Base-by-base conservation (phyloP, 441 rosid genomes). In the Hura crepitans region DNA sequence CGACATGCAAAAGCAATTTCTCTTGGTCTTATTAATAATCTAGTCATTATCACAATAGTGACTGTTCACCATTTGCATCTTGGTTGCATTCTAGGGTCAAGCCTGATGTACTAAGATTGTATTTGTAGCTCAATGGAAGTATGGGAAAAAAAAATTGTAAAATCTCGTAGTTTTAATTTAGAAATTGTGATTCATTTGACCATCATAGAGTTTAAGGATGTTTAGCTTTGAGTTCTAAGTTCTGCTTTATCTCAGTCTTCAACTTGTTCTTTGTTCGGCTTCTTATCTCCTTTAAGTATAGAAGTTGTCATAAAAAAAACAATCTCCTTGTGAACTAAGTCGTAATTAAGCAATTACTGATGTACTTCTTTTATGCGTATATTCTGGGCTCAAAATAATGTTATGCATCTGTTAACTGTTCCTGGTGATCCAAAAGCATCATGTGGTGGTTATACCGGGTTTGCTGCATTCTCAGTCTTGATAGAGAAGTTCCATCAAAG, bases 401-500 rank as follows among this genome's bases (percentile, higher is more conserved):
- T 74, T 67, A 56, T 63, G 14, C 37, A 57, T 69, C 54, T 65
- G 14, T 43, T 39, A 2, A 64, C 9, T 43, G 67, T 67, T 69
- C 30, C 60, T 87, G 99, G 91, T 56, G 97, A 96, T 70, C 96
- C 97, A 49, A 85, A 86, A 80, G 97, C 99, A 9, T 88, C 97
- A 30, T 92, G 99, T 71, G 81, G 56, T 66, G 96, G 99, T 67
- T 94, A 97, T 72, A 97, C 94, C 25, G 97, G 96, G 33, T 92
- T 94, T 74, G 97, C 97, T 37, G 84, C 97, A 64, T 94, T 94
- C 85, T 94, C 99, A 28, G 96, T 87, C 20, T 68, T 83, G 70
- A 94, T 94, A 31, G 97, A 94, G 92, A 94, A 94, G 91, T 82
- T 94, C 81, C 75, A 92, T 0, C 97, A 94, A 11, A 76, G 94